Evolutionary conservation across 768 basidiomycete species (phyloP).

Genomic region (Phanerochaete carnosa): DNA sequence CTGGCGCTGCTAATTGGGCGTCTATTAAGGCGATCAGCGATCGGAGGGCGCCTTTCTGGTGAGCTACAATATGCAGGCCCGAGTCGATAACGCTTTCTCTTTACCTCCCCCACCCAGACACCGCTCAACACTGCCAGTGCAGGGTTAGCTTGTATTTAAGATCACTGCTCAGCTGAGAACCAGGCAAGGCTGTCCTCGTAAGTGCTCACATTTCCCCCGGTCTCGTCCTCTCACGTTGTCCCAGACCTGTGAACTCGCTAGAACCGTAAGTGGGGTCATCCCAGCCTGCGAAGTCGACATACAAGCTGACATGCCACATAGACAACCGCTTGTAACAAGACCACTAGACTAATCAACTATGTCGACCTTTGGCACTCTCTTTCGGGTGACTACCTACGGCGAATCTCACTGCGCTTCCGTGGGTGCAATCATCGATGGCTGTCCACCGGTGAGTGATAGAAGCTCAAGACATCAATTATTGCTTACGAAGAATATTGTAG

Average conservation of each 20-base stretch:
- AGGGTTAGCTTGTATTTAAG: constrained; percentile 4
- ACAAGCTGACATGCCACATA: background rate
- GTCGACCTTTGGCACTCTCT: constrained; percentile 91
- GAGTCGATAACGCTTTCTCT: background rate
- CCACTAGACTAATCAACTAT: constrained; percentile 37
- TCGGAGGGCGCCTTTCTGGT: too few species aligned
- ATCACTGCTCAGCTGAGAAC: background rate
- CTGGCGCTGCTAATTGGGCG: background rate
- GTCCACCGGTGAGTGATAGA: constrained; percentile 75
- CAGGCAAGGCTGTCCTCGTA: constrained; percentile 16
- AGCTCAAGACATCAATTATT: constrained; percentile 9
- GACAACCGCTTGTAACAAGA: background rate
- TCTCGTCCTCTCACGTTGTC: background rate
- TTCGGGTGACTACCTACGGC: constrained; percentile 95
- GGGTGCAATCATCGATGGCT: constrained; percentile 96
- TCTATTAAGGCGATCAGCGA: background rate
- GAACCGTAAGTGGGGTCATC: background rate
- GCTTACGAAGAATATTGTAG: constrained; percentile 35
- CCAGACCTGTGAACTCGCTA: constrained; percentile 10
- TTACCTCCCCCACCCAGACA: background rate
- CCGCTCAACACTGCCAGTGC: constrained; percentile 18
- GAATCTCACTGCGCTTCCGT: constrained; percentile 98
- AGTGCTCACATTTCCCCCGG: background rate
- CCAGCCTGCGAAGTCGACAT: background rate
- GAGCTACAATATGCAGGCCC: background rate